phyloP scores from a whole-genome alignment of 1,139 yeast genomes.

The Kurtzmaniella quercitrusa region DNA sequence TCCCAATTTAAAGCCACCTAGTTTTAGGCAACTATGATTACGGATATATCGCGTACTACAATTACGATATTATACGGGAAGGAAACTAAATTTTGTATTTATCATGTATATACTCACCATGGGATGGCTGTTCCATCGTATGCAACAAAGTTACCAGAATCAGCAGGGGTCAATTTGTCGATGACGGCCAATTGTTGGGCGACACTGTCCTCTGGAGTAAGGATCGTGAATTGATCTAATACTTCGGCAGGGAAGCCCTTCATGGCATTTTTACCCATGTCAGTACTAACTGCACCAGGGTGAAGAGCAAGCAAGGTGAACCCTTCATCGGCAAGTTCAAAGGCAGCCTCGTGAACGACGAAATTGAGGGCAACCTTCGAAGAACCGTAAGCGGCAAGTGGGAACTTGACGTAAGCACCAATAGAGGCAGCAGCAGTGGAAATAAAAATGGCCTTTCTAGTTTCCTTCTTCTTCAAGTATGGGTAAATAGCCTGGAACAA shows the following conservation, averaged over 20 bases:
- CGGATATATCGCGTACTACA: too few relatives aligned
- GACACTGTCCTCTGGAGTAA: conserved; percentile 11
- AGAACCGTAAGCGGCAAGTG: conserved; percentile 6
- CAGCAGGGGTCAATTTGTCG: conserved; percentile 3
- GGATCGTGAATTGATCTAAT: background rate
- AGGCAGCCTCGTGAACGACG: conserved; percentile 1
- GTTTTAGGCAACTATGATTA: too few relatives aligned
- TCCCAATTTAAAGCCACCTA: too few relatives aligned
- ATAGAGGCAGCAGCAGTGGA: conserved; percentile 22
- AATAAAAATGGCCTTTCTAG: conserved; percentile 21
- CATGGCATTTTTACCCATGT: conserved; percentile 9
- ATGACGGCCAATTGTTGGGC: conserved; percentile 2
- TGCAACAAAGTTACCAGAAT: conserved; percentile 9
- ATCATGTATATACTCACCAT: conserved; percentile 1
- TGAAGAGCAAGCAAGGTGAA: conserved; percentile 22
- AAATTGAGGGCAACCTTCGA: conserved; percentile 25
- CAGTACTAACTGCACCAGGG: conserved; percentile 31
- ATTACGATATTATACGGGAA: too few relatives aligned
- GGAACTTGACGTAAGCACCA: conserved; percentile 8
- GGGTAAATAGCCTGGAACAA: conserved; percentile 15
- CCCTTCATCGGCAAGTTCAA: conserved; percentile 13
- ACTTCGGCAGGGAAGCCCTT: background rate
- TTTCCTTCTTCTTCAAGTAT: conserved; percentile 9
- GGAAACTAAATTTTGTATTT: too few relatives aligned
- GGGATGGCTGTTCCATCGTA: conserved; percentile 10